phyloP scores from a whole-genome alignment of 306 rosid species.

The Trichosanthes truncata region DNA sequence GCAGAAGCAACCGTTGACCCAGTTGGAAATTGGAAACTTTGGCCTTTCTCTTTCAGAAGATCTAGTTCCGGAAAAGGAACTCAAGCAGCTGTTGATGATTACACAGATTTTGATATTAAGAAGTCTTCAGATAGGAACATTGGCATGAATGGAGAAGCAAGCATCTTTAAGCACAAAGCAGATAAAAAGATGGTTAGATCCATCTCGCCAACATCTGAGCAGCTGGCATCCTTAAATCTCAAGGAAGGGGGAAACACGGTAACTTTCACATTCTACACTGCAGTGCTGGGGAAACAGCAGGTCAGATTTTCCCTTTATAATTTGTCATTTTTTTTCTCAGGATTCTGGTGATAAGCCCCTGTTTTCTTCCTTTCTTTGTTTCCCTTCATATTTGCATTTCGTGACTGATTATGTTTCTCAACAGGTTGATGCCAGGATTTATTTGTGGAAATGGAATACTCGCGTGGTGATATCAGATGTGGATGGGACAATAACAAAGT shows the following conservation, averaged over 20 bases:
- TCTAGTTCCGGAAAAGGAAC: slow-evolving; percentile 26
- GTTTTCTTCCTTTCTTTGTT: background rate
- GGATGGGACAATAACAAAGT: slow-evolving; percentile 98
- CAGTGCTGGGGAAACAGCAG: slow-evolving; percentile 67
- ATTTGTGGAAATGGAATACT: slow-evolving; percentile 85
- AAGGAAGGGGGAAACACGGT: slow-evolving; percentile 77
- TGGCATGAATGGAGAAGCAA: slow-evolving; percentile 19
- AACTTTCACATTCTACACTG: slow-evolving; percentile 74
- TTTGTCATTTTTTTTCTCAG: background rate
- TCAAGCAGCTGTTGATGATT: slow-evolving; percentile 26
- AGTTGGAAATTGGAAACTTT: slow-evolving; percentile 64
- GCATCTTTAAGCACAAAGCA: slow-evolving; percentile 20
- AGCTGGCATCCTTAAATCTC: slow-evolving; percentile 76
- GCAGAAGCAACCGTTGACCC: slow-evolving; percentile 26
- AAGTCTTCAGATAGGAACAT: slow-evolving; percentile 31
- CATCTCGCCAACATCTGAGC: slow-evolving; percentile 71
- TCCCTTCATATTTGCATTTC: slow-evolving; percentile 11
- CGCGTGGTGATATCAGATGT: slow-evolving; percentile 93
- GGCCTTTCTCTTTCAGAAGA: slow-evolving; percentile 68
- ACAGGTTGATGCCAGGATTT: slow-evolving; percentile 83
- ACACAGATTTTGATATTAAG: slow-evolving; percentile 19
- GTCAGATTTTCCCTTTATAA: slow-evolving; percentile 14
- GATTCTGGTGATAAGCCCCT: background rate
- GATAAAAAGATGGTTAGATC: slow-evolving; percentile 36
- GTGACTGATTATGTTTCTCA: slow-evolving; percentile 12